These are phyloP conservation scores for Hyaloscypha finlandica DNA, from an alignment of 495 filamentous ascomycete genomes.

Conservation along the genomic window DNA sequence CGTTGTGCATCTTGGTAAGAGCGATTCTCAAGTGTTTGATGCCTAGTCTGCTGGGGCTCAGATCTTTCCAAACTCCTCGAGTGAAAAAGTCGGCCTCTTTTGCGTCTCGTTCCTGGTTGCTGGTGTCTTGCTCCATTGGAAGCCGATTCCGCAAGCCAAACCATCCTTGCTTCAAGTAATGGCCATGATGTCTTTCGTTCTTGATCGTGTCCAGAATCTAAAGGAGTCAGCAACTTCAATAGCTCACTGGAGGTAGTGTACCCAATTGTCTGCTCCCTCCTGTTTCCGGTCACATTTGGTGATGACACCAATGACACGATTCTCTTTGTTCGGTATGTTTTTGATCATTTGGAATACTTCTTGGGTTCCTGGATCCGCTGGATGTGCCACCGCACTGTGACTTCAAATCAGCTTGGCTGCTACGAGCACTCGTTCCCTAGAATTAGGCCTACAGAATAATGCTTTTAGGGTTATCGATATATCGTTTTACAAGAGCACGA, in stretches of 20 bases:
- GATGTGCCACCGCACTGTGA: slow-evolving; percentile 42
- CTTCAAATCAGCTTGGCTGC: too few relatives aligned
- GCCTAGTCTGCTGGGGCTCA: background rate
- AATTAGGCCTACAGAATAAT: slow-evolving; percentile 1
- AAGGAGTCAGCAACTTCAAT: background rate
- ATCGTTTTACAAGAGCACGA: slow-evolving; percentile 48
- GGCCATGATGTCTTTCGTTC: background rate
- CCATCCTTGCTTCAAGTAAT: slow-evolving; percentile 2
- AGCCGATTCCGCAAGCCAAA: slow-evolving; percentile 6
- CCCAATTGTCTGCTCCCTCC: slow-evolving; percentile 44
- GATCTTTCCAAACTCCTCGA: background rate
- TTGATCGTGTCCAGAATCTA: slow-evolving; percentile 1
- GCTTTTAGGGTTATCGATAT: slow-evolving; percentile 48
- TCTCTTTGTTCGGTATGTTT: slow-evolving; percentile 46
- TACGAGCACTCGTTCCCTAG: background rate
- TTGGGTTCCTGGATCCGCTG: slow-evolving; percentile 59
- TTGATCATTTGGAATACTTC: slow-evolving; percentile 56
- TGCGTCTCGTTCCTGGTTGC: background rate
- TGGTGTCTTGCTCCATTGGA: background rate
- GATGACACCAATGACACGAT: slow-evolving; percentile 56
- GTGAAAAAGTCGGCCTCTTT: slow-evolving; percentile 8
- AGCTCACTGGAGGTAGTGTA: background rate
- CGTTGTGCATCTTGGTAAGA: background rate
- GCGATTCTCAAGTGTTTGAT: background rate
- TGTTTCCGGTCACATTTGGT: slow-evolving; percentile 61